Conservation (phyloP, 345 rosid species). For the Capsella bursapastoris region DNA sequence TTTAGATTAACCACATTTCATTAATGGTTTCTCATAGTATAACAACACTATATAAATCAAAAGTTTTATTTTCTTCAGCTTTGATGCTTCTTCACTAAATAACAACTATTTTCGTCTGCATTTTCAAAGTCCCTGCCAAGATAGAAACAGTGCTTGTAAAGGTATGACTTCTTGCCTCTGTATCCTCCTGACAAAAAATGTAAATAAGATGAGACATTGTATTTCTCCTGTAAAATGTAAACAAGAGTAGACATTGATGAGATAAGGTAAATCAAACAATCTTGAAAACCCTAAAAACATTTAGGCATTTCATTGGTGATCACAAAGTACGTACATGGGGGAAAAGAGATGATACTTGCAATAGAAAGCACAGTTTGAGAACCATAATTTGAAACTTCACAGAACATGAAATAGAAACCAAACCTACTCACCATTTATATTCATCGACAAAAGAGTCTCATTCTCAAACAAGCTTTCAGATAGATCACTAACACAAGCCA, state of each 20-base stretch:
- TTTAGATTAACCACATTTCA: too few species aligned
- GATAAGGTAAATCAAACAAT: neutral
- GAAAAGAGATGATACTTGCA: neutral
- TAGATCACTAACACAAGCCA: neutral
- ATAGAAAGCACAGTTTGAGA: neutral
- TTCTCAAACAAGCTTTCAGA: neutral
- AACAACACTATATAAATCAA: neutral
- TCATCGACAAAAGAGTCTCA: neutral
- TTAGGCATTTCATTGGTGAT: neutral
- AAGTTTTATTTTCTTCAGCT: neutral
- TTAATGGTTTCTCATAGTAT: too few species aligned
- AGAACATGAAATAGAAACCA: neutral
- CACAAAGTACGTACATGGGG: neutral
- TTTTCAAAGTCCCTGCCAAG: neutral
- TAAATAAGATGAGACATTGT: too few species aligned
- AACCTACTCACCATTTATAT: neutral
- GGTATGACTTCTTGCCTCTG: neutral
- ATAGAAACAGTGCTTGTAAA: conserved; percentile 4
- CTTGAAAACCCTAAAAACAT: neutral
- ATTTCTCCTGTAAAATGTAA: neutral
- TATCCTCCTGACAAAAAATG: neutral
- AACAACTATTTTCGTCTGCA: neutral
- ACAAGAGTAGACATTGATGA: neutral
- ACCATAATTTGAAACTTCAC: neutral
- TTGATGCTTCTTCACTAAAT: neutral